phyloP scores from a whole-genome alignment of 2,329 filamentous ascomycete genomes.

The Venturia pyrina region DNA sequence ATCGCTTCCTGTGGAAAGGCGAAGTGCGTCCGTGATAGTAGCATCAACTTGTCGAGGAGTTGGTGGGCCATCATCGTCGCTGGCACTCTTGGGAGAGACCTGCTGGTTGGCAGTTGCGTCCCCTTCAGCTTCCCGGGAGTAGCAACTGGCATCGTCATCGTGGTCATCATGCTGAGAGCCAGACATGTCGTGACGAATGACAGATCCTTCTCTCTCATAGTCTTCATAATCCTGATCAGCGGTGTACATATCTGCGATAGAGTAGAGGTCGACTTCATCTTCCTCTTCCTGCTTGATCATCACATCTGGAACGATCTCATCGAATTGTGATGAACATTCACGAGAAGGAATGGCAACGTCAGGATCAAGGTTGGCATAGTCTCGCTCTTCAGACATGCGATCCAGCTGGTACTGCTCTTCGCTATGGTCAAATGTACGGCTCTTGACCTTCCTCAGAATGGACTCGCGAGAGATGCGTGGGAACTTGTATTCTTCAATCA shows the following conservation, averaged over 20 bases:
- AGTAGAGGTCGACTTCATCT: slow-evolving; percentile 56
- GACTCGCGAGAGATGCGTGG: slow-evolving; percentile 88
- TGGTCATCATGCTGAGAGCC: slow-evolving; percentile 21
- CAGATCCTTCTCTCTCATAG: slow-evolving; percentile 37
- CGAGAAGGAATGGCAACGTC: slow-evolving; percentile 84
- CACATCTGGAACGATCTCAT: slow-evolving; percentile 51
- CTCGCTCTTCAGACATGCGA: slow-evolving; percentile 16
- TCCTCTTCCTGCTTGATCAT: slow-evolving; percentile 56
- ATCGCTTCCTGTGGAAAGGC: slow-evolving; percentile 20
- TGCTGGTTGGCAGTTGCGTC: slow-evolving; percentile 16
- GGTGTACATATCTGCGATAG: slow-evolving; percentile 55
- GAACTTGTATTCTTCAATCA: slow-evolving; percentile 41
- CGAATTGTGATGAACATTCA: slow-evolving; percentile 53
- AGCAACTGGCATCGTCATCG: slow-evolving; percentile 48
- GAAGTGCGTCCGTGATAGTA: slow-evolving; percentile 14
- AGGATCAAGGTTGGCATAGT: slow-evolving; percentile 58
- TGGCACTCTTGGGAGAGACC: slow-evolving; percentile 17
- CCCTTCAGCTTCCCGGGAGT: slow-evolving; percentile 36
- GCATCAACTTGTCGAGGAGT: slow-evolving; percentile 32
- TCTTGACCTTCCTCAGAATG: slow-evolving; percentile 80
- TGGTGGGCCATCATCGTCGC: slow-evolving; percentile 33
- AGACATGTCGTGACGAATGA: slow-evolving; percentile 43
- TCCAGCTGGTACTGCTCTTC: slow-evolving; percentile 49
- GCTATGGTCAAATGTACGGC: slow-evolving; percentile 29
- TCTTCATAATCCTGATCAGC: slow-evolving; percentile 33